Evolutionary conservation across 169 alveolate genomes (phyloP).

Genomic region (Ophryocystis elektroscirrha): DNA sequence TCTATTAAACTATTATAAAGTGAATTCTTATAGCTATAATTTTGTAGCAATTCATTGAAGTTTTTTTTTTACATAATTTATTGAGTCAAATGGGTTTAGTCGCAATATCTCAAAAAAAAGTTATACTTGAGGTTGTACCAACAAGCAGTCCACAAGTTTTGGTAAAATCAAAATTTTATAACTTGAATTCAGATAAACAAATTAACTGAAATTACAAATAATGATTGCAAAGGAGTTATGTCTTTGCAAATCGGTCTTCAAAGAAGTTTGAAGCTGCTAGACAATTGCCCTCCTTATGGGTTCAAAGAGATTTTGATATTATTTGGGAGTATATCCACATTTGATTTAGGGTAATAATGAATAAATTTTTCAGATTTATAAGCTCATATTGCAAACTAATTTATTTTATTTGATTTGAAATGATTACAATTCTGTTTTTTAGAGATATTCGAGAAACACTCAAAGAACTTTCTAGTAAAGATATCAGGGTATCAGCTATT

Average conservation of each 20-base stretch:
- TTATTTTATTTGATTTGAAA: neutral
- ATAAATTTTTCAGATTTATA: no score
- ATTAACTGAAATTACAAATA: neutral
- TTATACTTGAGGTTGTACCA: neutral
- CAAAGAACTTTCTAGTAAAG: neutral
- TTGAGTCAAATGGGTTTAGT: conserved; percentile 6
- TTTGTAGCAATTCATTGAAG: neutral
- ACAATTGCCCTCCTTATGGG: conserved; percentile 4
- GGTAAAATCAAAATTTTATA: neutral
- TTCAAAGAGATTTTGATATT: conserved; percentile 1
- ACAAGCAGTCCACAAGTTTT: no score
- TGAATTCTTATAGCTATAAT: no score
- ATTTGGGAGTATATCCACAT: conserved; percentile 2
- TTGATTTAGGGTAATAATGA: conserved; percentile 6
- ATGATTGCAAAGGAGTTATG: neutral
- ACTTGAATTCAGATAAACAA: neutral
- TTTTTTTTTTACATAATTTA: conserved; percentile 4
- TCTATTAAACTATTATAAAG: no score
- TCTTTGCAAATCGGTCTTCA: conserved; percentile 4
- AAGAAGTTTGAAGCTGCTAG: conserved; percentile 1
- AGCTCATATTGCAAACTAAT: neutral
- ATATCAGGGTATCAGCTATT: conserved; percentile 4
- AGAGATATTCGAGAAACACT: conserved; percentile 14
- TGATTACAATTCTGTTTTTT: neutral
- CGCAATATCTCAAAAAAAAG: neutral